phyloP scores from a whole-genome alignment of 148 eudicot genomes.

The Suaeda aralocaspica region DNA sequence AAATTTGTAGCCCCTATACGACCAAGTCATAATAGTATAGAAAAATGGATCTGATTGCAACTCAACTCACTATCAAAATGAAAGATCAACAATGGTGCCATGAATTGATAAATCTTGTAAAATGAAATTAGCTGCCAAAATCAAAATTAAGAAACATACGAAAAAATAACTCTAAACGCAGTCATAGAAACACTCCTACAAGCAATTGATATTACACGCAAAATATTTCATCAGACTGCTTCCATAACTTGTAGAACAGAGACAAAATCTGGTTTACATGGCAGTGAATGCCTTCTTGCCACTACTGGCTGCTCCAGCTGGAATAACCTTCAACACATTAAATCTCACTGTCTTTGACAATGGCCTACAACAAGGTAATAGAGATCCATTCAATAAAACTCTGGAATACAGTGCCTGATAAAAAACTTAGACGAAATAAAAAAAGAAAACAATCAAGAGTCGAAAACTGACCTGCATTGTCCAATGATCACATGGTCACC shows the following conservation, averaged over 20 bases:
- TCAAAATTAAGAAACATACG: neutral
- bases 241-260: neutral
- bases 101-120: neutral
- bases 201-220: conserved; percentile 14
- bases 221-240: conserved; percentile 9
- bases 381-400: neutral
- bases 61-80: neutral
- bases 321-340: conserved; percentile 59
- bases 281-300: conserved; percentile 59
- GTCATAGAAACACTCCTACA: conserved; percentile 14
- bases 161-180: conserved; percentile 3
- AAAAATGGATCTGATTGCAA: neutral
- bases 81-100: too few relatives aligned
- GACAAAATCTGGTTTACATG: conserved; percentile 23
- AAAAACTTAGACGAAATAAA: too few relatives aligned
- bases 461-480: conserved; percentile 44
- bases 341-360: conserved; percentile 60
- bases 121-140: neutral
- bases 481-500: conserved; percentile 61
- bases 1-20: too few relatives aligned
- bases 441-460: too few relatives aligned
- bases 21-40: too few relatives aligned
- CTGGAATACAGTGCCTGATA: neutral
- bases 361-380: conserved; percentile 30
- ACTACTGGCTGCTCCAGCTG: conserved; percentile 47